Conservation (phyloP, 2,329 filamentous ascomycete species). For the Lasiodiplodia sp. region DNA sequence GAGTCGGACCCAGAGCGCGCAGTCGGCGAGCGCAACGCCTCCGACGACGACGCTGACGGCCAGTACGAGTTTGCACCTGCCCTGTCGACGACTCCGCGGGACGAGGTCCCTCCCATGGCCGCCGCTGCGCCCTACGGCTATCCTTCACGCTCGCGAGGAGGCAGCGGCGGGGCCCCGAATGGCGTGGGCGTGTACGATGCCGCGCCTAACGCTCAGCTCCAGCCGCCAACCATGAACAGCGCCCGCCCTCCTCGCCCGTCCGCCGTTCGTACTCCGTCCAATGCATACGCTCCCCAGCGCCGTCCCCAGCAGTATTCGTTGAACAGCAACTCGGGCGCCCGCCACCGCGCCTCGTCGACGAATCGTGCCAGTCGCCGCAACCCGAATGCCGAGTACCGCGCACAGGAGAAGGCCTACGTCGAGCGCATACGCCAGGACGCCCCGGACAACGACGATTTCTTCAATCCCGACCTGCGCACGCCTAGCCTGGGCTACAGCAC, state of each 20-base stretch:
- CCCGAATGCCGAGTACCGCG: constrained; percentile 76
- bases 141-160: constrained; percentile 38
- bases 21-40: constrained; percentile 57
- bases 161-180: constrained; percentile 33
- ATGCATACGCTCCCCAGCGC: constrained; percentile 58
- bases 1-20: constrained; percentile 55
- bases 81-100: constrained; percentile 41
- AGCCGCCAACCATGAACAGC: constrained; percentile 36
- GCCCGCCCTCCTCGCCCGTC: constrained; percentile 46
- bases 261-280: constrained; percentile 56
- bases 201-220: constrained; percentile 37
- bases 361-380: constrained; percentile 63
- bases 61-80: constrained; percentile 50
- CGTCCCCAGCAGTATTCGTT: constrained; percentile 57
- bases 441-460: constrained; percentile 69
- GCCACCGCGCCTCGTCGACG: constrained; percentile 64
- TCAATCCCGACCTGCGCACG: constrained; percentile 70
- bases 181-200: constrained; percentile 38
- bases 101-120: constrained; percentile 45
- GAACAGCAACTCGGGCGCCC: constrained; percentile 50
- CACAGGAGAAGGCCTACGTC: constrained; percentile 94
- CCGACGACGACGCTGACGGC: constrained; percentile 42
- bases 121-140: constrained; percentile 38
- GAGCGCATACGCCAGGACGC: constrained; percentile 87
- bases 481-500: constrained; percentile 70